Percentiles rank a stretch among this genome's conserved stretches.
These are phyloP conservation scores for Tephrocybe sp. DNA, from an alignment of 768 basidiomycete genomes.

Conservation along the genomic window DNA sequence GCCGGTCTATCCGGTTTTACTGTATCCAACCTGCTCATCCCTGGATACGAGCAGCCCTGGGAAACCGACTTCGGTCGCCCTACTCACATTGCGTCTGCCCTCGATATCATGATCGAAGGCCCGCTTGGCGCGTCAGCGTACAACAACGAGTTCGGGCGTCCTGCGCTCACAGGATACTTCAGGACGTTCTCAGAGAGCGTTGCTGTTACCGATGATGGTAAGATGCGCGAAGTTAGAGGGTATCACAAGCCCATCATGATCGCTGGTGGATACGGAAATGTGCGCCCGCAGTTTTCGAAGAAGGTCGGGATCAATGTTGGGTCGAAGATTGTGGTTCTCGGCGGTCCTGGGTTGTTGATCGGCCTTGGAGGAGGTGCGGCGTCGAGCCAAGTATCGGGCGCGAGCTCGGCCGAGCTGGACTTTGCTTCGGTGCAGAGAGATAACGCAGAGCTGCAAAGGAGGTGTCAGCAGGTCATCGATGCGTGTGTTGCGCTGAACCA, in stretches of 20 bases:
- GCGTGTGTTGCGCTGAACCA: conserved; percentile 66
- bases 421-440: conserved; percentile 98
- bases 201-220: conserved; percentile 47
- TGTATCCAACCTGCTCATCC: conserved; percentile 90
- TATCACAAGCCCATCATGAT: conserved; percentile 99
- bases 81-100: conserved; percentile 84
- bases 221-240: conserved; percentile 70
- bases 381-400: conserved; percentile 89
- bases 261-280: conserved; percentile 95
- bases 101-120: conserved; percentile 97
- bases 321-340: conserved; percentile 88
- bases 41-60: conserved; percentile 92
- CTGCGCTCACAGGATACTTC: conserved; percentile 91
- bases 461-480: conserved; percentile 97
- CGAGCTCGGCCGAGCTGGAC: conserved; percentile 89
- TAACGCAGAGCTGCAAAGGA: conserved; percentile 97
- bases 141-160: conserved; percentile 98
- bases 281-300: conserved; percentile 77
- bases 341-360: conserved; percentile 95
- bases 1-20: conserved; percentile 93
- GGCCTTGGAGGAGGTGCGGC: conserved; percentile 97
- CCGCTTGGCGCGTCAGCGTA: conserved; percentile 94
- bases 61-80: conserved; percentile 93
- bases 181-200: conserved; percentile 88
- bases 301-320: conserved; percentile 79